Percentiles rank a stretch among this genome's conserved stretches.
These are phyloP conservation scores for Osmozyma mogii DNA, from an alignment of 805 yeast genomes.

Conservation along the genomic window DNA sequence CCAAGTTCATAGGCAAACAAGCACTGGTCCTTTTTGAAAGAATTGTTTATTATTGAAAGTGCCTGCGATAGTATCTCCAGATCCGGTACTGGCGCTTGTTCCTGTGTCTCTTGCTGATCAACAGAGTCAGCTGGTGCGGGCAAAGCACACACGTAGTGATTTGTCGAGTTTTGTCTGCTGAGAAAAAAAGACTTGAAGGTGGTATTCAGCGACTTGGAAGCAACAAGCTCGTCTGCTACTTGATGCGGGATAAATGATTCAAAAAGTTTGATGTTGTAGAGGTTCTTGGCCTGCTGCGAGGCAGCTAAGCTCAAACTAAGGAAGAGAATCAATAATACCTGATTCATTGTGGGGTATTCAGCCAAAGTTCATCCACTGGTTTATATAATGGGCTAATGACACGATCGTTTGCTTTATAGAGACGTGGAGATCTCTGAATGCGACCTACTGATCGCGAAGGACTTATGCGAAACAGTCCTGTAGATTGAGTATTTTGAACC, in stretches of 20 bases:
- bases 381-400: background rate
- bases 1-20: slow-evolving; percentile 13
- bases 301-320: slow-evolving; percentile 1
- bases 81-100: slow-evolving; percentile 1
- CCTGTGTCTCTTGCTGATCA: slow-evolving; percentile 1
- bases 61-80: slow-evolving; percentile 7
- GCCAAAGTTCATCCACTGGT: background rate
- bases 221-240: slow-evolving; percentile 6
- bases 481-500: background rate
- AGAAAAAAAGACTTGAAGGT: slow-evolving; percentile 1
- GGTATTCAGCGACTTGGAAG: background rate
- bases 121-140: slow-evolving; percentile 1
- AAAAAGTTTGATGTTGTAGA: slow-evolving; percentile 5
- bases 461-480: background rate
- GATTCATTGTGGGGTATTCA: background rate
- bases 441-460: background rate
- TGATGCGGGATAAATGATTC: slow-evolving; percentile 7
- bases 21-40: slow-evolving; percentile 6
- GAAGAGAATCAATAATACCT: background rate
- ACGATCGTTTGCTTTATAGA: background rate
- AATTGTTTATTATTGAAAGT: slow-evolving; percentile 5
- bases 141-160: slow-evolving; percentile 9
- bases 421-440: background rate
- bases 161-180: slow-evolving; percentile 1
- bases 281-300: slow-evolving; percentile 1